Percentiles rank a stretch among this genome's conserved stretches.
Conservation (phyloP, 257 asterid genomes). For the Ilex asprella region DNA sequence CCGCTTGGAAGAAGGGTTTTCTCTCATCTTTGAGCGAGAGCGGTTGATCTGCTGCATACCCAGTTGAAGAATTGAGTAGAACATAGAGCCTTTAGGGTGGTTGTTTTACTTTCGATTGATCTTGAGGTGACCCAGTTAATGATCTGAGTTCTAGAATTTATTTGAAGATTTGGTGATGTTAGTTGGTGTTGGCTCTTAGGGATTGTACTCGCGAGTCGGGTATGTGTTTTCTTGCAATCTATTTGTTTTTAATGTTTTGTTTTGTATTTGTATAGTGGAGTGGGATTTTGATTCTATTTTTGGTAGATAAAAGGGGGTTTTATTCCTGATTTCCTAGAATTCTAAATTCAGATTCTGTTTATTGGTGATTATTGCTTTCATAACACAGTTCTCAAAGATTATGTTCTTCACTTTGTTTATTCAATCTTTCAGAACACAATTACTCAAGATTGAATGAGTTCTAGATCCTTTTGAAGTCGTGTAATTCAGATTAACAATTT, state of each 20-base stretch:
- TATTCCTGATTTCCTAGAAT: too few relatives aligned
- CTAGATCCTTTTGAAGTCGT: not conserved
- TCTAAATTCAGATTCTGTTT: too few relatives aligned
- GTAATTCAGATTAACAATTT: slow-evolving; percentile 1
- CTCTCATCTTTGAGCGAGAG: too few relatives aligned
- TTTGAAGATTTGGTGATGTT: not conserved
- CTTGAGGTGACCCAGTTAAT: slow-evolving; percentile 15
- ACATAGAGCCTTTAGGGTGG: not conserved
- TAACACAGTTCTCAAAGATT: not conserved
- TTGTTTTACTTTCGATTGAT: slow-evolving; percentile 13
- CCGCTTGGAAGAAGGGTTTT: too few relatives aligned
- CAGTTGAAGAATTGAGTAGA: slow-evolving; percentile 14
- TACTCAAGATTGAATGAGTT: too few relatives aligned
- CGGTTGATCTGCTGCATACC: slow-evolving; percentile 10
- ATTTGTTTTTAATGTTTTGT: too few relatives aligned
- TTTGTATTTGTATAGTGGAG: too few relatives aligned
- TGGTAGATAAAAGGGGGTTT: too few relatives aligned
- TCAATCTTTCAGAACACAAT: not conserved
- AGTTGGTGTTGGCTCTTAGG: slow-evolving; percentile 10
- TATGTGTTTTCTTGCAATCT: too few relatives aligned
- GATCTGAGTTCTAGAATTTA: not conserved
- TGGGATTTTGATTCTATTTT: too few relatives aligned
- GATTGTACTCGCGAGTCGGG: slow-evolving; percentile 5
- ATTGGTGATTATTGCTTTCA: too few relatives aligned
- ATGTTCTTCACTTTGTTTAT: not conserved